These are phyloP conservation scores for Penicillium sp. DNA, from an alignment of 2,329 filamentous ascomycete species.

Conservation along the genomic window DNA sequence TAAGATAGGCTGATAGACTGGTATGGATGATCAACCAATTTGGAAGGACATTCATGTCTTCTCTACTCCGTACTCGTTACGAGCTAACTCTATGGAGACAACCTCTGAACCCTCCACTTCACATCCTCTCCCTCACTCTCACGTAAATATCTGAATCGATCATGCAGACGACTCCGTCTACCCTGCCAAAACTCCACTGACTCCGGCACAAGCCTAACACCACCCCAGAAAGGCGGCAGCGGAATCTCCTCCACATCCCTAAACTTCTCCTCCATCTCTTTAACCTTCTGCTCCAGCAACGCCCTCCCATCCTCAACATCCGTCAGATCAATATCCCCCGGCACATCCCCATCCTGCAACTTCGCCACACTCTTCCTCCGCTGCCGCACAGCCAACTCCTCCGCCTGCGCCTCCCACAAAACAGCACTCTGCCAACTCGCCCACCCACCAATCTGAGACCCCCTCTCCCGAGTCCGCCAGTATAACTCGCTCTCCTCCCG, in stretches of 20 bases:
- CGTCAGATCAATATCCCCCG: slow-evolving; percentile 31
- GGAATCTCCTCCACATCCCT: slow-evolving; percentile 76
- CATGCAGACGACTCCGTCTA: slow-evolving; percentile 83
- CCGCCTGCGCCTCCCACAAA: slow-evolving; percentile 49
- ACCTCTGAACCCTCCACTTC: slow-evolving; percentile 41
- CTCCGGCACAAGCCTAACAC: slow-evolving; percentile 80
- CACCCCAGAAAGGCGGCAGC: slow-evolving; percentile 93
- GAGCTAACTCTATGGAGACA: slow-evolving; percentile 37
- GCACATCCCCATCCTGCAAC: slow-evolving; percentile 21
- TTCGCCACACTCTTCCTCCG: slow-evolving; percentile 27
- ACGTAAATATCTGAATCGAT: slow-evolving; percentile 83
- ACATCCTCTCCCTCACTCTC: slow-evolving; percentile 56
- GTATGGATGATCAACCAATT: slow-evolving; percentile 9
- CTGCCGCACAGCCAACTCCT: slow-evolving; percentile 22
- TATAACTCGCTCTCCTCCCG: slow-evolving; percentile 70
- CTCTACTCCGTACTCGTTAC: background rate
- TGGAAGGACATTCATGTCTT: no score
- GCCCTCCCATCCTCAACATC: slow-evolving; percentile 66
- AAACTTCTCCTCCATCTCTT: slow-evolving; percentile 74
- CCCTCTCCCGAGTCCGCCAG: slow-evolving; percentile 69
- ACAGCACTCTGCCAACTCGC: slow-evolving; percentile 85
- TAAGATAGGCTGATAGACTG: slow-evolving; percentile 12
- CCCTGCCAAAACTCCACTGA: slow-evolving; percentile 97
- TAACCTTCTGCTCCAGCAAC: slow-evolving; percentile 74
- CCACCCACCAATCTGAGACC: slow-evolving; percentile 87